These are phyloP conservation scores for Colletotrichum sp. DNA, from an alignment of 2,329 filamentous ascomycete genomes.

Conservation along the genomic window DNA sequence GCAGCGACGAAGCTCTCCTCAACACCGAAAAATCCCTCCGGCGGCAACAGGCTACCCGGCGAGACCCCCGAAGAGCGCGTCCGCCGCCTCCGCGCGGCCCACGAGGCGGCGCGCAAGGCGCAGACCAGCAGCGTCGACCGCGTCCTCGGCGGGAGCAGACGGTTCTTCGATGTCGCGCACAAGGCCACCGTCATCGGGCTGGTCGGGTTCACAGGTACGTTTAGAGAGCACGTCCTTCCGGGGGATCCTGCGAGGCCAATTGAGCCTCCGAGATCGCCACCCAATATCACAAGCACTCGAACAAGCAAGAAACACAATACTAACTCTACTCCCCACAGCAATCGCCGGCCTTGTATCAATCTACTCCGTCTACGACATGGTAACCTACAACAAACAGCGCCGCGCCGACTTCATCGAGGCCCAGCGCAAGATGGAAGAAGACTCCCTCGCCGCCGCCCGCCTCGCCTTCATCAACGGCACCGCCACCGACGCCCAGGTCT, in stretches of 20 bases:
- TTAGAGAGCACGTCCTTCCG: background rate
- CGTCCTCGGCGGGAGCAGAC: conserved; percentile 51
- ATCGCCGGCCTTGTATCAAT: conserved; percentile 60
- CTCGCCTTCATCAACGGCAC: conserved; percentile 65
- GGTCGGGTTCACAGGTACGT: conserved; percentile 61
- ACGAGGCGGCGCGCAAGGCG: conserved; percentile 68
- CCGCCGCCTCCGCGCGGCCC: conserved; percentile 69
- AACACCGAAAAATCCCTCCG: background rate
- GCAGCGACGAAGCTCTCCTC: conserved; percentile 19
- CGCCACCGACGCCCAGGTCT: conserved; percentile 60
- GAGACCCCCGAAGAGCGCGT: conserved; percentile 76
- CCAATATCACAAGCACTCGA: background rate
- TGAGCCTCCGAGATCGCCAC: background rate
- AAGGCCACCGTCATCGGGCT: conserved; percentile 59
- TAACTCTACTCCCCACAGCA: conserved; percentile 37
- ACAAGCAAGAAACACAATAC: background rate
- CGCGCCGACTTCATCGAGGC: conserved; percentile 63
- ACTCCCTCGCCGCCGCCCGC: conserved; percentile 61
- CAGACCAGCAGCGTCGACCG: conserved; percentile 58
- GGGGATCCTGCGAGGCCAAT: background rate
- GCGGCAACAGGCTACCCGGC: conserved; percentile 32
- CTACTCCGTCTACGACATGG: conserved; percentile 68
- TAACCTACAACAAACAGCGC: conserved; percentile 64
- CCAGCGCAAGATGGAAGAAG: conserved; percentile 58
- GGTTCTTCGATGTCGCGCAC: conserved; percentile 61